Conservation (phyloP, 495 filamentous ascomycete genomes). For the Tuber umbilicatum region DNA sequence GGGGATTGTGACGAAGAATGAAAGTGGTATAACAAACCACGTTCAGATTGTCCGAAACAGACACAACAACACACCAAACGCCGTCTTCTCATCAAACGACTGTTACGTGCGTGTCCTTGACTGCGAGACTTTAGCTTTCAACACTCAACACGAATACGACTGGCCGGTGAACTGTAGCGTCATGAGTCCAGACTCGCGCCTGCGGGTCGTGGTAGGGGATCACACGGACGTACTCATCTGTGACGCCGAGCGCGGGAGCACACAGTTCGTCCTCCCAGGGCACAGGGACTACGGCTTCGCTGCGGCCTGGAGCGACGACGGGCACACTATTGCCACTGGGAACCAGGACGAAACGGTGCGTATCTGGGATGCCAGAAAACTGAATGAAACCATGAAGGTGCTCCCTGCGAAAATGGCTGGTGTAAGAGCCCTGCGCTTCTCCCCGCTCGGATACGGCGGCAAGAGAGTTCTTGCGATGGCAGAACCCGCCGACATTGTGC, state of each 20-base stretch:
- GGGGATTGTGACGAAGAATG: constrained; percentile 60
- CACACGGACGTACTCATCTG: constrained; percentile 54
- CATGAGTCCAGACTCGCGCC: constrained; percentile 67
- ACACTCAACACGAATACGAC: constrained; percentile 54
- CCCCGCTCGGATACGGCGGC: constrained; percentile 65
- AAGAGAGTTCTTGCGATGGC: constrained; percentile 67
- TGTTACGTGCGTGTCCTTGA: constrained; percentile 67
- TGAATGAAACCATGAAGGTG: constrained; percentile 49
- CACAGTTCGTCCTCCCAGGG: constrained; percentile 54
- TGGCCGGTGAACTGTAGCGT: constrained; percentile 80
- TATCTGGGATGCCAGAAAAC: constrained; percentile 73
- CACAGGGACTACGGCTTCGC: constrained; percentile 84
- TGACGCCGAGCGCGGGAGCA: constrained; percentile 56
- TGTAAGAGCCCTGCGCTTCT: constrained; percentile 71
- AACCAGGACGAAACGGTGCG: constrained; percentile 80
- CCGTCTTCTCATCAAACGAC: constrained; percentile 82
- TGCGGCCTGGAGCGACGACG: constrained; percentile 85
- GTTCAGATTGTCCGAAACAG: constrained; percentile 63
- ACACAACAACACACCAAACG: constrained; percentile 55
- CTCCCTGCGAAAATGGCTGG: constrained; percentile 71
- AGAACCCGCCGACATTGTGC: constrained; percentile 78
- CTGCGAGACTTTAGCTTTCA: constrained; percentile 59
- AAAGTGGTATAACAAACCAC: constrained; percentile 81
- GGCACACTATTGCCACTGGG: constrained; percentile 78
- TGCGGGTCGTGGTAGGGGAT: constrained; percentile 73